Evolutionary conservation across 805 yeast species (phyloP).

Genomic region (Lachancea quebecensis): DNA sequence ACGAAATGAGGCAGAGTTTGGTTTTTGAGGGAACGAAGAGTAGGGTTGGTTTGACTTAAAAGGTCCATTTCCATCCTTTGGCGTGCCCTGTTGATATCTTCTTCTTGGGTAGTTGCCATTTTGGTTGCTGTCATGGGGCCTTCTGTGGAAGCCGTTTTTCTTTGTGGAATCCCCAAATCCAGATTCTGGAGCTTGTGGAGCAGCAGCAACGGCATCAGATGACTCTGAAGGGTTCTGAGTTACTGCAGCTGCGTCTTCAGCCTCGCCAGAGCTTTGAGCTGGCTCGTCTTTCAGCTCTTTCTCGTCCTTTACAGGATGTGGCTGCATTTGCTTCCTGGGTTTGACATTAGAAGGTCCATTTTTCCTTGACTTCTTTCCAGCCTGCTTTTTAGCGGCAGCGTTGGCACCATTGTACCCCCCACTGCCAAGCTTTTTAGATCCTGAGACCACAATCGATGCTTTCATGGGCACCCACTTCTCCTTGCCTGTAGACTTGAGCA

Average conservation of each 20-base stretch:
- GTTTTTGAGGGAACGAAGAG: conserved; percentile 1
- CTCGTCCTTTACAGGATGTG: conserved; percentile 5
- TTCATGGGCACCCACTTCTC: conserved; percentile 72
- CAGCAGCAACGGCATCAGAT: background rate
- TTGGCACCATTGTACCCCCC: conserved; percentile 7
- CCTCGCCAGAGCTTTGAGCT: too few species aligned
- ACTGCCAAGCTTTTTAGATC: conserved; percentile 10
- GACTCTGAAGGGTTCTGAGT: background rate
- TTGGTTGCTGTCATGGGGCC: conserved; percentile 3
- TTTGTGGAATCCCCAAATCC: background rate
- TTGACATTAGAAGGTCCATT: background rate
- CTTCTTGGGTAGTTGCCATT: conserved; percentile 14
- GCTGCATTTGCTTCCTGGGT: background rate
- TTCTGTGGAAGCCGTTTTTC: background rate
- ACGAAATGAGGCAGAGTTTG: conserved; percentile 1
- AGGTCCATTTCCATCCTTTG: conserved; percentile 3
- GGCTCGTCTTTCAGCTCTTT: background rate
- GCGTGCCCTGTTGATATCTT: conserved; percentile 15
- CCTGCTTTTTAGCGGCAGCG: conserved; percentile 5
- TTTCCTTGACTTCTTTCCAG: conserved; percentile 6
- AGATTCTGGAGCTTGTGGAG: background rate
- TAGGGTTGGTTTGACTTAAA: conserved; percentile 12
- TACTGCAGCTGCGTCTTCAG: background rate
- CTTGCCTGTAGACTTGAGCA: conserved; percentile 35
- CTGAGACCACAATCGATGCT: conserved; percentile 43